phyloP scores from a whole-genome alignment of 2,329 filamentous ascomycete genomes.

The Talaromyces sp. region DNA sequence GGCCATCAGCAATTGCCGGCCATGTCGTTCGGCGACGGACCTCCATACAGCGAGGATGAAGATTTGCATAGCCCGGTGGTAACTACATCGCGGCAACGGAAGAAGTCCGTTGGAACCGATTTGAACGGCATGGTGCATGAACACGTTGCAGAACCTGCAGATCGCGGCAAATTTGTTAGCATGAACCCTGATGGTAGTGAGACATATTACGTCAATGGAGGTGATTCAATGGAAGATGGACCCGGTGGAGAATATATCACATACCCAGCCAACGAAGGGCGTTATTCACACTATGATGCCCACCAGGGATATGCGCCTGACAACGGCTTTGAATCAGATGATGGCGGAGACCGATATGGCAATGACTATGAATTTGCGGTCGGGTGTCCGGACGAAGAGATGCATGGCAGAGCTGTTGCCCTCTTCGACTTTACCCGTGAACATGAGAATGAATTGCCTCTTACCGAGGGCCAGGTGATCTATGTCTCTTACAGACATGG shows the following conservation, averaged over 20 bases:
- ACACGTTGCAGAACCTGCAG: slow-evolving; percentile 36
- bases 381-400: slow-evolving; percentile 92
- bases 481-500: slow-evolving; percentile 95
- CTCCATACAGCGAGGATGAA: slow-evolving; percentile 93
- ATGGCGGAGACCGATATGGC: slow-evolving; percentile 72
- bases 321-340: slow-evolving; percentile 43
- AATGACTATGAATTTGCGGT: slow-evolving; percentile 94
- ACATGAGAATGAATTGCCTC: slow-evolving; percentile 92
- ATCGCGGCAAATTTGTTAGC: slow-evolving; percentile 68
- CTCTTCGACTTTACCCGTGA: slow-evolving; percentile 93
- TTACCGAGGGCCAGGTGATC: slow-evolving; percentile 94
- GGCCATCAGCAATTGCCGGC: slow-evolving; percentile 72
- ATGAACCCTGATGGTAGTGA: slow-evolving; percentile 72
- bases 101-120: slow-evolving; percentile 62
- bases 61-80: slow-evolving; percentile 88
- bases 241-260: slow-evolving; percentile 80
- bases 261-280: slow-evolving; percentile 68
- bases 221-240: slow-evolving; percentile 63
- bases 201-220: slow-evolving; percentile 72
- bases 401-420: slow-evolving; percentile 94
- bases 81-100: slow-evolving; percentile 80
- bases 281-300: slow-evolving; percentile 55
- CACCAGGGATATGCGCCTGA: slow-evolving; percentile 40
- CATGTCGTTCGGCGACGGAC: slow-evolving; percentile 83
- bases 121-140: slow-evolving; percentile 45